Evolutionary conservation across 1,284 basidiomycete genomes (phyloP).

Genomic region (Microbotryum silenes-acaulis): DNA sequence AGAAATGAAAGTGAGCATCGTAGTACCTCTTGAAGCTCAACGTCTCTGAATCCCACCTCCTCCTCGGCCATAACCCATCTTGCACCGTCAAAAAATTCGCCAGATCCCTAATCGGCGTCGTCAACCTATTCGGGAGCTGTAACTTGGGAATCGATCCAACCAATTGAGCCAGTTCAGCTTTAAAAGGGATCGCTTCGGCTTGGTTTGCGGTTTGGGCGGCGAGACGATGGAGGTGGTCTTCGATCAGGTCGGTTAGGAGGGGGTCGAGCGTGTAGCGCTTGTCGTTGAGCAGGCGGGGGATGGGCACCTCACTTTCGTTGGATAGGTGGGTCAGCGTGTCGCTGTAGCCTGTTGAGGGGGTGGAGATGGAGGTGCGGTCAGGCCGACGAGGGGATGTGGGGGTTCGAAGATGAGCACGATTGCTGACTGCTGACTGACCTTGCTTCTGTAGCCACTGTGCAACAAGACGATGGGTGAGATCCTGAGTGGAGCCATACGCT

Average conservation of each 20-base stretch:
- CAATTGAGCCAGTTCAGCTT: neutral
- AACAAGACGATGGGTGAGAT: constrained; percentile 11
- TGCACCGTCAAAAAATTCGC: constrained; percentile 29
- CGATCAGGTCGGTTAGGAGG: constrained; percentile 5
- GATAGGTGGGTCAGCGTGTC: constrained; percentile 19
- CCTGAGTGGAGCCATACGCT: too few relatives aligned
- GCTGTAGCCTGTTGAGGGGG: constrained; percentile 5
- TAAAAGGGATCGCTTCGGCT: neutral
- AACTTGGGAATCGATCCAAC: neutral
- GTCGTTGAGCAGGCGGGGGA: constrained; percentile 2
- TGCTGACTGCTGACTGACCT: neutral
- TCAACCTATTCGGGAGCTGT: neutral
- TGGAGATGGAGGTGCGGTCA: neutral
- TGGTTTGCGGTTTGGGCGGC: neutral
- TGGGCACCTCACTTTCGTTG: constrained; percentile 6
- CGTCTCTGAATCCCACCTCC: constrained; percentile 26
- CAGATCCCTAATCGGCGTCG: constrained; percentile 18
- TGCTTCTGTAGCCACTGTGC: constrained; percentile 17
- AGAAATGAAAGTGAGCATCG: neutral
- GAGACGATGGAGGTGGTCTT: constrained; percentile 4
- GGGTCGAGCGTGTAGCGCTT: neutral
- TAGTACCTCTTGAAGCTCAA: constrained; percentile 20
- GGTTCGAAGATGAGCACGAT: neutral
- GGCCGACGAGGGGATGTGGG: neutral
- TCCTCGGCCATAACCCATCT: constrained; percentile 9